Conservation (phyloP, 768 basidiomycete species). For the Phanerochaete carnosa region DNA sequence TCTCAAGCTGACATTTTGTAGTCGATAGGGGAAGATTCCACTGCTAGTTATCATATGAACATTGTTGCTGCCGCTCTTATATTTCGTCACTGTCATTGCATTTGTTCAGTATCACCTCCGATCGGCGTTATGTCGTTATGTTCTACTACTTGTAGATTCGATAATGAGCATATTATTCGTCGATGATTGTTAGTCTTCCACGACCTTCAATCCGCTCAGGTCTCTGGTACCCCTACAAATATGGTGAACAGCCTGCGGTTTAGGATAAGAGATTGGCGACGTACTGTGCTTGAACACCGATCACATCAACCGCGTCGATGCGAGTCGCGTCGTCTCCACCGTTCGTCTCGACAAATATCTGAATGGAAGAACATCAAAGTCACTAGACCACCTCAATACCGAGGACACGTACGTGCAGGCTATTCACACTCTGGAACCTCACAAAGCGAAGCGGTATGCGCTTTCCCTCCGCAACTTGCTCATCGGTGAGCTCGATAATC, state of each 20-base stretch:
- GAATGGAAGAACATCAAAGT: background rate
- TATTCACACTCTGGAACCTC: constrained; percentile 66
- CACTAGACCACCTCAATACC: background rate
- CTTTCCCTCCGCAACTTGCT: constrained; percentile 46
- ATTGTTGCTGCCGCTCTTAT: too few species aligned
- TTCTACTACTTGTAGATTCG: background rate
- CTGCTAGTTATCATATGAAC: too few species aligned
- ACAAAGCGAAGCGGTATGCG: constrained; percentile 58
- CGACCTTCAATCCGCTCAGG: constrained; percentile 25
- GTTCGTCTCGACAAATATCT: constrained; percentile 76
- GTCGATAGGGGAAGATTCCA: too few species aligned
- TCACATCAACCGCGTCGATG: constrained; percentile 64
- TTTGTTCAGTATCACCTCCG: too few species aligned
- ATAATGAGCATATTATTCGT: background rate
- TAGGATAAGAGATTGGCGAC: constrained; percentile 19
- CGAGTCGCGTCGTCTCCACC: constrained; percentile 60
- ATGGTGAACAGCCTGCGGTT: background rate
- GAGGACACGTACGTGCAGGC: constrained; percentile 50
- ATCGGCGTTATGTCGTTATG: background rate
- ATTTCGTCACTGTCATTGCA: too few species aligned
- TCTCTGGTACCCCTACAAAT: constrained; percentile 19
- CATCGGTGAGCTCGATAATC: constrained; percentile 47
- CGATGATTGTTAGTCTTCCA: constrained; percentile 21
- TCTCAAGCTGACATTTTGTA: too few species aligned
- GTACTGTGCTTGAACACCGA: constrained; percentile 58